Percentiles rank a stretch among this genome's conserved stretches.
Evolutionary conservation across 2,329 filamentous ascomycete species (phyloP).

Genomic region (Cryphonectria parasitica): DNA sequence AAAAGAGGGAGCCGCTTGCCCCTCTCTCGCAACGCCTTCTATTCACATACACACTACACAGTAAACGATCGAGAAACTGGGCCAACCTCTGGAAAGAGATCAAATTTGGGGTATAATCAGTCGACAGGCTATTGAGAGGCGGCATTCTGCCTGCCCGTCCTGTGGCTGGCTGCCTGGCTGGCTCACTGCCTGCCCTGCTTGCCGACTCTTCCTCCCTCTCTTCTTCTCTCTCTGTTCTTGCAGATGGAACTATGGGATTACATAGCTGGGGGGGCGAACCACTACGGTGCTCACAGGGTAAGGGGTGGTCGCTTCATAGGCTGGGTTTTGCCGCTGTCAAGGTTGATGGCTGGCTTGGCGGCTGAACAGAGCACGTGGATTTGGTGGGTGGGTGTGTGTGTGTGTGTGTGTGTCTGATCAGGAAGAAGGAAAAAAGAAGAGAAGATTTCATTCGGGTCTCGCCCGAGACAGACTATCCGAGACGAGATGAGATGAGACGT

Average conservation of each 20-base stretch:
- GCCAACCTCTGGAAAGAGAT: neutral
- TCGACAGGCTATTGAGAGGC: neutral
- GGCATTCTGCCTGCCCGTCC: neutral
- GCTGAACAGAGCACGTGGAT: conserved; percentile 8
- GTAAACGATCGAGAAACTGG: neutral
- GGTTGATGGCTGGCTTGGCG: conserved; percentile 17
- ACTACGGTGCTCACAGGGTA: neutral
- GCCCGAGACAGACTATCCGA: neutral
- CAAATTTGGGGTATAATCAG: neutral
- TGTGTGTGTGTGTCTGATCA: neutral
- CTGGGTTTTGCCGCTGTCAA: conserved; percentile 14
- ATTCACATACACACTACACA: neutral
- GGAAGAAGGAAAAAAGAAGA: neutral
- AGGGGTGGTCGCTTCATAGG: neutral
- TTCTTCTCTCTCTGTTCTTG: neutral
- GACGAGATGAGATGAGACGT: neutral
- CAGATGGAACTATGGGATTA: neutral
- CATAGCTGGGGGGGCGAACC: neutral
- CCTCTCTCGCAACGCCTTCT: neutral
- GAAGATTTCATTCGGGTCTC: neutral
- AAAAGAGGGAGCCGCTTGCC: neutral
- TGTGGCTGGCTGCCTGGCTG: neutral
- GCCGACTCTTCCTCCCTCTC: neutral
- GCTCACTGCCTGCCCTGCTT: neutral
- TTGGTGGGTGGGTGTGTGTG: neutral